Evolutionary conservation across 2,329 filamentous ascomycete genomes (phyloP).

Genomic region (Fusarium staphyleae): DNA sequence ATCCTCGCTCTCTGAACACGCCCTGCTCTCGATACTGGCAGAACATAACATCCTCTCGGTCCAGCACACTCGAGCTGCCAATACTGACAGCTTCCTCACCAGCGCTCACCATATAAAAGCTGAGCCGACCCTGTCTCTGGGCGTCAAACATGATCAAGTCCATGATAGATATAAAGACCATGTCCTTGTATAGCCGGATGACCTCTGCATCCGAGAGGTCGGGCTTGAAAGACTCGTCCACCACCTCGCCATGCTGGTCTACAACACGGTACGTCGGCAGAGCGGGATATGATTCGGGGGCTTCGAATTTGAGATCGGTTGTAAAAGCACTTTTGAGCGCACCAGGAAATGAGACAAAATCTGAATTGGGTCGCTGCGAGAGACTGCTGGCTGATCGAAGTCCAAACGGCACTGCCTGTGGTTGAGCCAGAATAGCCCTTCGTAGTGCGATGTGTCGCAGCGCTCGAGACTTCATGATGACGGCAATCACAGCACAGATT

Average conservation of each 20-base stretch:
- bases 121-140: conserved; percentile 89
- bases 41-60: conserved; percentile 88
- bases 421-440: conserved; percentile 36
- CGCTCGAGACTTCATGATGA: conserved; percentile 46
- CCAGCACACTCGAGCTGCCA: conserved; percentile 82
- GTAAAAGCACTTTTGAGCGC: conserved; percentile 95
- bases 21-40: conserved; percentile 95
- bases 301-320: conserved; percentile 76
- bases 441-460: conserved; percentile 43
- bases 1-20: conserved; percentile 88
- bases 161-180: conserved; percentile 81
- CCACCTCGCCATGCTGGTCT: conserved; percentile 83
- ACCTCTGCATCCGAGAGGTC: conserved; percentile 72
- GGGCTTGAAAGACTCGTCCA: conserved; percentile 74
- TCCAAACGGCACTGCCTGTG: conserved; percentile 31
- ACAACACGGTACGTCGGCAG: conserved; percentile 93
- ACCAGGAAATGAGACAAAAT: conserved; percentile 81
- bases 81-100: conserved; percentile 95
- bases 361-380: conserved; percentile 63
- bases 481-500: conserved; percentile 4
- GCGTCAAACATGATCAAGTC: conserved; percentile 98
- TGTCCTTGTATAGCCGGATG: conserved; percentile 68
- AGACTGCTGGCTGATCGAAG: conserved; percentile 56
- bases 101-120: conserved; percentile 97
- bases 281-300: conserved; percentile 73